Base-by-base conservation (phyloP, 345 rosid species). In the Gossypium sturtianum region DNA sequence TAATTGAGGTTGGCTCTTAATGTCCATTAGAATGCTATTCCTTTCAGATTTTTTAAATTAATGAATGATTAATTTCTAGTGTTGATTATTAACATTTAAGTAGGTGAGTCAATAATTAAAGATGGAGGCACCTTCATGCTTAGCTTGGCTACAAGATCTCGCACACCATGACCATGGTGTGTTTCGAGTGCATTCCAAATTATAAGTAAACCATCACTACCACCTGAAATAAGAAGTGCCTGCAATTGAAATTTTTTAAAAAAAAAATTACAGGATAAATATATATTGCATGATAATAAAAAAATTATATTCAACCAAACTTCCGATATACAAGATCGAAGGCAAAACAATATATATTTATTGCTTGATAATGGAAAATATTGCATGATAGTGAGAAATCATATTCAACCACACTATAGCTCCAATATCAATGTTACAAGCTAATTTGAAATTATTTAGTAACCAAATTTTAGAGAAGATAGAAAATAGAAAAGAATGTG, bases 221-320 rank as follows among this genome's bases (percentile, higher is more conserved):
- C 99, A 76, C 98, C 98, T 15, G 99, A 94, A 81, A 91, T 96
- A 83, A 94, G 97, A 82, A 91, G 94, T 34, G 93, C 97, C 98
- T 94, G 79, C 85, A 86, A 80, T 68, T 73, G 73, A 70, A 51
- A 63, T 43, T 4, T 29, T 29, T 29, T 27, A 19, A 41, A 67
- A 65, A 41, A 27, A 27, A 34, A 34, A 4, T 34, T 52, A 44
- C 70, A 64, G 4, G 47, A 7, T 74, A 57, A 34, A n/a, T 3
- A 38, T 75, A 10, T 43, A 49, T 66, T 66, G 12, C 62, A 69
- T 7, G 29, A 25, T 45, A 57, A 59, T 13, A 23, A 23, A 22
- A 22, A 49, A 11, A 9, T 49, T 45, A 15, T 23, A 70, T 52
- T 38, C 44, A 71, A 1, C 52, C 48, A 53, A 70, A n/a, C 16